phyloP scores from a whole-genome alignment of 805 yeast species.

The Sugiyamaella floridensis region DNA sequence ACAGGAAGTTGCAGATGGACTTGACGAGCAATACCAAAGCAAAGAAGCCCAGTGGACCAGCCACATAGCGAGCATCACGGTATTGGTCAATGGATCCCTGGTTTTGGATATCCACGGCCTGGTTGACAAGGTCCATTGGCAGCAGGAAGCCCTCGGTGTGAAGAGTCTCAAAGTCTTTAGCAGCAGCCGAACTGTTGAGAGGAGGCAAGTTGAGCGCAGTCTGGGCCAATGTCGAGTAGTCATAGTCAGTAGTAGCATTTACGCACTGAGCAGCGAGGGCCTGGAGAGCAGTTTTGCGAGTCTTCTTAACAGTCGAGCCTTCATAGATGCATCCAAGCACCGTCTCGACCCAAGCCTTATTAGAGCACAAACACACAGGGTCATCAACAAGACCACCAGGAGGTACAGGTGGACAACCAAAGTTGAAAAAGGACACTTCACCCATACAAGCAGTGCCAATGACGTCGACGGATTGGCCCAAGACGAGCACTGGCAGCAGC shows the following conservation, averaged over 20 bases:
- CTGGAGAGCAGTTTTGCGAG: background rate
- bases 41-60: conserved; percentile 13
- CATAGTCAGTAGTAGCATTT: background rate
- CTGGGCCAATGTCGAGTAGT: background rate
- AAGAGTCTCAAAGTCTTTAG: background rate
- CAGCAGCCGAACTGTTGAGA: background rate
- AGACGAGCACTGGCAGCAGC: background rate
- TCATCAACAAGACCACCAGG: background rate
- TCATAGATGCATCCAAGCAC: conserved; percentile 7
- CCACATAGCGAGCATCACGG: background rate
- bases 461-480: background rate
- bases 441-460: background rate
- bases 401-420: background rate
- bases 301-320: background rate
- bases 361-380: conserved; percentile 7
- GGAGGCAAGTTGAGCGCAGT: background rate
- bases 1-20: background rate
- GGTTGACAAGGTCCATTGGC: conserved; percentile 4
- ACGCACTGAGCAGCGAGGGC: conserved; percentile 3
- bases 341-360: conserved; percentile 5
- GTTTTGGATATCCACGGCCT: conserved; percentile 1
- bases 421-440: background rate
- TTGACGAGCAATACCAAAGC: background rate
- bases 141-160: conserved; percentile 2
- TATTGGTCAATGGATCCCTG: background rate